These are phyloP conservation scores for Suhomyces chickasaworum DNA, from an alignment of 1,139 yeast genomes.

Conservation along the genomic window DNA sequence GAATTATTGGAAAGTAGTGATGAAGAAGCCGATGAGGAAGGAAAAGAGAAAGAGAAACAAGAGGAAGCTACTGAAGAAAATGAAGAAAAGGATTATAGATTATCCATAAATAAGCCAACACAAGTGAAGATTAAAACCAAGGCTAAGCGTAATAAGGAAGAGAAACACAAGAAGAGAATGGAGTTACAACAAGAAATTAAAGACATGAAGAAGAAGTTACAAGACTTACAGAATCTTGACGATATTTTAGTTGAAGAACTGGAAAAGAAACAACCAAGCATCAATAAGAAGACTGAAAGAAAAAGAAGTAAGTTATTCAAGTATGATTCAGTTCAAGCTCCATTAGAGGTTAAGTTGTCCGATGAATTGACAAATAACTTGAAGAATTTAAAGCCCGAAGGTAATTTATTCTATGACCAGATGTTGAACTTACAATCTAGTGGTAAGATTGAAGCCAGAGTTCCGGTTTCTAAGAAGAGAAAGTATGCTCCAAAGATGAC, in stretches of 20 bases:
- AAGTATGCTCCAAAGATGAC: conserved; percentile 72
- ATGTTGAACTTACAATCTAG: conserved; percentile 78
- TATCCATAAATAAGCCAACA: conserved; percentile 76
- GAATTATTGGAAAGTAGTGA: conserved; percentile 52
- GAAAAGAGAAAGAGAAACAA: conserved; percentile 33
- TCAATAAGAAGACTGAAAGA: conserved; percentile 10
- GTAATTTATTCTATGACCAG: conserved; percentile 79
- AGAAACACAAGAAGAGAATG: conserved; percentile 61
- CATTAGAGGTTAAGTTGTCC: conserved; percentile 83
- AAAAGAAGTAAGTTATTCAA: conserved; percentile 47
- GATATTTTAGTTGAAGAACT: conserved; percentile 47
- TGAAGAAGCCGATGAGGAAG: conserved; percentile 42
- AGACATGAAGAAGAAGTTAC: conserved; percentile 55
- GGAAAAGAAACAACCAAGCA: conserved; percentile 23
- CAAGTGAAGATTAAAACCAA: conserved; percentile 72
- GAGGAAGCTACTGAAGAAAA: conserved; percentile 24
- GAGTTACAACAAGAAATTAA: conserved; percentile 60
- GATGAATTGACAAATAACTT: conserved; percentile 87
- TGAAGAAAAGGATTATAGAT: conserved; percentile 28
- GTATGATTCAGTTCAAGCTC: conserved; percentile 60
- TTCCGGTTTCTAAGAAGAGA: conserved; percentile 67
- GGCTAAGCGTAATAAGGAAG: conserved; percentile 72
- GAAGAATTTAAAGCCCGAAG: conserved; percentile 87
- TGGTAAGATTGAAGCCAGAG: conserved; percentile 85
- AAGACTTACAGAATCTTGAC: conserved; percentile 59